These are phyloP conservation scores for Tolypocladium endophyticum DNA, from an alignment of 2,329 filamentous ascomycete species.

Conservation along the genomic window DNA sequence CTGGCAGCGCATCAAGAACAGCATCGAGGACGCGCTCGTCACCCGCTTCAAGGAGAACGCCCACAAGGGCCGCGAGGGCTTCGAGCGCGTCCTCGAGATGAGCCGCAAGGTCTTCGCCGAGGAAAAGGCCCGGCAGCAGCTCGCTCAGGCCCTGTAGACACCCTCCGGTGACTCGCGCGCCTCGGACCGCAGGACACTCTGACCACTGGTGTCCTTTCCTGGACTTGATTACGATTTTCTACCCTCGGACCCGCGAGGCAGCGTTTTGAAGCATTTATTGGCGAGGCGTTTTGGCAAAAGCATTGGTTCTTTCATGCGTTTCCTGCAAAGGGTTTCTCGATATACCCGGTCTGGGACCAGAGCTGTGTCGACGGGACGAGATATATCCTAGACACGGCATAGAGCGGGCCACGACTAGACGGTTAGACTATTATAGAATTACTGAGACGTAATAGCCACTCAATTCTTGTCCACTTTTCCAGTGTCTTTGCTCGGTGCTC, in stretches of 20 bases:
- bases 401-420: not conserved
- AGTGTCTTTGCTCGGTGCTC: not conserved
- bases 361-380: not conserved
- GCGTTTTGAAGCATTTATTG: not conserved
- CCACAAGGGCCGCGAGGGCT: constrained; percentile 80
- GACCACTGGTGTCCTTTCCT: not conserved
- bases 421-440: not conserved
- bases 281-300: not conserved
- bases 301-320: not conserved
- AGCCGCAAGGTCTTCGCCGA: constrained; percentile 84
- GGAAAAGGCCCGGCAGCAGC: constrained; percentile 56
- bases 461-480: not conserved
- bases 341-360: not conserved
- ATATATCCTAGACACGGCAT: not conserved
- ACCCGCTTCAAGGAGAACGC: constrained; percentile 89
- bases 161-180: not conserved
- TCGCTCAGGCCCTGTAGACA: not conserved
- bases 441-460: not conserved
- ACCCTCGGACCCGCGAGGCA: not conserved
- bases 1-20: constrained; percentile 95
- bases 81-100: constrained; percentile 90
- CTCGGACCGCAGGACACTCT: not conserved
- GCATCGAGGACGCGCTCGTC: constrained; percentile 86
- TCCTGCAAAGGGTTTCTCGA: not conserved
- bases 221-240: not conserved